Evolutionary conservation across 208 protist species (phyloP).

Genomic region (Trypanosoma lewisi): DNA sequence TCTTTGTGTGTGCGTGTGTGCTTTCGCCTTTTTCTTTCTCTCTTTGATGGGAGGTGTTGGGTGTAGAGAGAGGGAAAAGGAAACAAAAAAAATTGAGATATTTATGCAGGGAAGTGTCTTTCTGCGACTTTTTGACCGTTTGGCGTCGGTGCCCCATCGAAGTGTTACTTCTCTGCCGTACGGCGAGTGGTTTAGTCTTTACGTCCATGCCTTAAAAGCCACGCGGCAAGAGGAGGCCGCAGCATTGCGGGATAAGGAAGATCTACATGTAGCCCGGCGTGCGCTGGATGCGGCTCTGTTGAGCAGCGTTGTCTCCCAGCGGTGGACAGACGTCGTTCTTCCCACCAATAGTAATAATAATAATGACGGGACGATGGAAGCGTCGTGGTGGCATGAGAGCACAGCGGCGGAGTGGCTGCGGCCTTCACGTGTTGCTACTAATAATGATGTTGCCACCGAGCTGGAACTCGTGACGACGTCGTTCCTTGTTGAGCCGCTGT

Average conservation of each 20-base stretch:
- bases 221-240: neutral
- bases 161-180: constrained; percentile 65
- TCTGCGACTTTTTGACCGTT: constrained; percentile 26
- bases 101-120: constrained; percentile 21
- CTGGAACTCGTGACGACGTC: constrained; percentile 22
- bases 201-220: constrained; percentile 39
- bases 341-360: constrained; percentile 12
- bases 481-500: constrained; percentile 63
- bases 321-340: constrained; percentile 53
- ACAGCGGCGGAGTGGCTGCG: constrained; percentile 7
- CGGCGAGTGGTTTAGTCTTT: constrained; percentile 64
- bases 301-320: constrained; percentile 53
- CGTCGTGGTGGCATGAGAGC: constrained; percentile 18
- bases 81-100: neutral
- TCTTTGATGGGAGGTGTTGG: constrained; percentile 4
- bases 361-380: neutral
- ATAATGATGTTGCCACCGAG: neutral
- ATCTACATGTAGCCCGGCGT: constrained; percentile 11
- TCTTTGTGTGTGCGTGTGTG: neutral
- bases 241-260: neutral
- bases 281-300: constrained; percentile 46
- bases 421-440: neutral
- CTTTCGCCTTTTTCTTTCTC: constrained; percentile 8
- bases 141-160: constrained; percentile 55
- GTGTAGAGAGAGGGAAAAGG: neutral